These are phyloP conservation scores for Plasmodium knowlesi DNA, from an alignment of 169 alveolate genomes.

Conservation along the genomic window DNA sequence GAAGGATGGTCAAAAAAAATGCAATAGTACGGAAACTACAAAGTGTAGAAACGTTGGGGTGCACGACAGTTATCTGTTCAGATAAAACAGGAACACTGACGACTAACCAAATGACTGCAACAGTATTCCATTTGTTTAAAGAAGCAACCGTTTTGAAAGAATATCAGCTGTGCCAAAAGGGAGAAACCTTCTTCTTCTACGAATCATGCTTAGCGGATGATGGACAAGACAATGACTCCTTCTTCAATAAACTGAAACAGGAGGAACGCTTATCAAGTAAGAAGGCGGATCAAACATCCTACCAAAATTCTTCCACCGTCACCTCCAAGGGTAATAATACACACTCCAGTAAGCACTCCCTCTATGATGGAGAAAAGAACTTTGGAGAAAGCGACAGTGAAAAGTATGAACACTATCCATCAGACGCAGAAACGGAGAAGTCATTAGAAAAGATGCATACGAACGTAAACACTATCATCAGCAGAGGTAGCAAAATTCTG, in stretches of 20 bases:
- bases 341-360: background rate
- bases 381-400: background rate
- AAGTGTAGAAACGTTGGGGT: constrained; percentile 98
- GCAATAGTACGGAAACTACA: constrained; percentile 97
- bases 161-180: constrained; percentile 66
- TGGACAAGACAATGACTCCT: background rate
- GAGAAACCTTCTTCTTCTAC: constrained; percentile 76
- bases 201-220: constrained; percentile 18
- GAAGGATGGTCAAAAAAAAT: constrained; percentile 96
- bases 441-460: constrained; percentile 18
- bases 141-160: constrained; percentile 31
- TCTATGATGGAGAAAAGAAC: background rate
- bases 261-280: background rate
- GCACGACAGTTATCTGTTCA: constrained; percentile 98
- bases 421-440: background rate
- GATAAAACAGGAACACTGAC: constrained; percentile 99
- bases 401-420: background rate
- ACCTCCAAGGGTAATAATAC: background rate
- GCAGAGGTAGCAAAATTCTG: constrained; percentile 68
- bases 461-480: constrained; percentile 50
- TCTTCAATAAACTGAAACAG: constrained; percentile 23
- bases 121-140: constrained; percentile 79
- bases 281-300: background rate
- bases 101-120: constrained; percentile 96
- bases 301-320: background rate